Evolutionary conservation across 306 rosid species (phyloP).

Genomic region (Trichosanthes truncata): DNA sequence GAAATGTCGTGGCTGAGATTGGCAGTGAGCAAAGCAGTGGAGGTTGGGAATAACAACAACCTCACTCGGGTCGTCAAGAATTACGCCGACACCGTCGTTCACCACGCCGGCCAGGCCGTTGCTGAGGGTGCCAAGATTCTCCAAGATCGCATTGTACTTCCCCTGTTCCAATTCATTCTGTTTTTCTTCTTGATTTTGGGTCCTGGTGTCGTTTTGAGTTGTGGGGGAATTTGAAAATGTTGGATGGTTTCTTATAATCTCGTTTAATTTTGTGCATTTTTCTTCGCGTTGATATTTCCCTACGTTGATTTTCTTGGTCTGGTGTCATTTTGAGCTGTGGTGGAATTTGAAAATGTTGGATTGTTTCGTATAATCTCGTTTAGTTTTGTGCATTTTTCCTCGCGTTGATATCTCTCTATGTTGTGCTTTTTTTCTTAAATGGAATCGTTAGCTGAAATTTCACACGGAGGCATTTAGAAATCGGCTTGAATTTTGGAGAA

Average conservation of each 20-base stretch:
- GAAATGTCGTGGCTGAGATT: conserved; percentile 86
- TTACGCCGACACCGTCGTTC: conserved; percentile 95
- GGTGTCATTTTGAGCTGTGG: not conserved
- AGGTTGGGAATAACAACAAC: conserved; percentile 82
- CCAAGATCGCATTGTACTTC: conserved; percentile 83
- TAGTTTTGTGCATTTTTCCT: not conserved
- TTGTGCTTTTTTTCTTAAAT: not conserved
- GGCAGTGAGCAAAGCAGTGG: conserved; percentile 91
- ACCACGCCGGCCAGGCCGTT: conserved; percentile 96
- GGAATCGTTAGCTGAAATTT: not conserved
- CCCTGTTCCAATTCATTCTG: not conserved
- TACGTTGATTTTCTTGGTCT: not conserved
- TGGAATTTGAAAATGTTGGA: not conserved
- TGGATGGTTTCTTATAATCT: not conserved
- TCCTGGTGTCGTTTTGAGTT: not conserved
- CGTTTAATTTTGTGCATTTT: not conserved
- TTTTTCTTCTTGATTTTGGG: not conserved
- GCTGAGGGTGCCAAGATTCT: conserved; percentile 90
- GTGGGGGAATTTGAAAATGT: not conserved
- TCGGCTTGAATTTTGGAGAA: not conserved
- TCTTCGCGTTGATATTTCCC: not conserved
- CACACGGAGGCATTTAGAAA: not conserved
- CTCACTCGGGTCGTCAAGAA: conserved; percentile 91
- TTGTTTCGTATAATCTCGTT: not conserved
- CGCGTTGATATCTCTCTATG: not conserved